phyloP scores from a whole-genome alignment of 805 yeast species.

The Clavispora phyllophila region DNA sequence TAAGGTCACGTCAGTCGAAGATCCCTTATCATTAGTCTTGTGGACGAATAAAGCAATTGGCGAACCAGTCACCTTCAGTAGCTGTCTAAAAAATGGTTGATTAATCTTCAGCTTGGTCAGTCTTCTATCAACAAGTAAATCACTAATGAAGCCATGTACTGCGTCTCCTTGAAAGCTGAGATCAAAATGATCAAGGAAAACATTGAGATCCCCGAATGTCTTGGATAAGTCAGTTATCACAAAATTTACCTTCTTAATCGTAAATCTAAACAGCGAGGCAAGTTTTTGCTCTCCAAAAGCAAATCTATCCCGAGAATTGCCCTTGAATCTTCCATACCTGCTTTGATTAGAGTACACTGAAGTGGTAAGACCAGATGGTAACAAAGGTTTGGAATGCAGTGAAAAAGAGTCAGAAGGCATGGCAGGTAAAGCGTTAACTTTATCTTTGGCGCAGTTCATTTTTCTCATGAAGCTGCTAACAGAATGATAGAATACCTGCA shows the following conservation, averaged over 20 bases:
- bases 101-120: constrained; percentile 1
- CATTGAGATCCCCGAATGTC: constrained; percentile 23
- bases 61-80: constrained; percentile 10
- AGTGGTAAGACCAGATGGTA: not conserved
- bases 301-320: not conserved
- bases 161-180: constrained; percentile 16
- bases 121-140: constrained; percentile 11
- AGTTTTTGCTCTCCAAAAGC: constrained; percentile 6
- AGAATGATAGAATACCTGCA: not conserved
- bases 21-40: constrained; percentile 23
- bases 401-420: not conserved
- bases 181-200: constrained; percentile 12
- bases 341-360: constrained; percentile 9
- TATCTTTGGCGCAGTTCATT: not conserved
- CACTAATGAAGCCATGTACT: constrained; percentile 19
- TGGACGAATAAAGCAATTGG: constrained; percentile 23
- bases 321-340: constrained; percentile 8
- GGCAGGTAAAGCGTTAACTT: not conserved
- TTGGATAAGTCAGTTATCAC: constrained; percentile 14
- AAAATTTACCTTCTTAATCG: constrained; percentile 16
- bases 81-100: constrained; percentile 20
- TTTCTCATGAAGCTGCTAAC: not conserved
- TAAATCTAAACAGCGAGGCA: constrained; percentile 33
- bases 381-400: not conserved
- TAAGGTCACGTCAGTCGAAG: constrained; percentile 38